A percentile compares a stretch with the other conserved stretches of the same genome.
Conservation (phyloP, 2,329 filamentous ascomycete genomes). For the Claviceps cyperi region DNA sequence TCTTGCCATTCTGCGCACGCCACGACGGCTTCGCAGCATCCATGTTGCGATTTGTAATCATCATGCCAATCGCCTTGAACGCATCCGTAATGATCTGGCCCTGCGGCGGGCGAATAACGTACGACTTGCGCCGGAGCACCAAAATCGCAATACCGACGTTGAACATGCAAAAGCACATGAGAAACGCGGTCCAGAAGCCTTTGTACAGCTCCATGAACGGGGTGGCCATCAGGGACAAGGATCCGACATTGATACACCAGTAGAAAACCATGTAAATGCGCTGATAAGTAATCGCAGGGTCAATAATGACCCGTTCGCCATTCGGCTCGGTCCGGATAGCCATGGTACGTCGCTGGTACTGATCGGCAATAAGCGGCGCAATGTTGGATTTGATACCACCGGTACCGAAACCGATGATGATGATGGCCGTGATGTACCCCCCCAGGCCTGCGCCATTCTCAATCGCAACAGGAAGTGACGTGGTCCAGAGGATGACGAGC, state of each 20-base stretch:
- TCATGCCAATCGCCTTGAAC: constrained; percentile 34
- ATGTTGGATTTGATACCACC: constrained; percentile 57
- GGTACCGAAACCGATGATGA: constrained; percentile 51
- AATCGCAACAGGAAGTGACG: constrained; percentile 26
- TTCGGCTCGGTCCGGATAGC: constrained; percentile 31
- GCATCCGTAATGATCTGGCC: constrained; percentile 52
- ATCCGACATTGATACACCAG: constrained; percentile 59
- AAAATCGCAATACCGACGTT: constrained; percentile 41
- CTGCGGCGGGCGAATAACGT: constrained; percentile 38
- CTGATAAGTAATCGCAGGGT: constrained; percentile 51
- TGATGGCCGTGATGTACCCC: constrained; percentile 38
- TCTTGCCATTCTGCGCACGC: constrained; percentile 36
- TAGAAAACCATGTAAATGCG: constrained; percentile 65
- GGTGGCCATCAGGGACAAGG: constrained; percentile 51
- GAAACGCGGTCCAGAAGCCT: constrained; percentile 53
- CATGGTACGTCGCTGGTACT: constrained; percentile 42
- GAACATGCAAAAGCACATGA: constrained; percentile 46
- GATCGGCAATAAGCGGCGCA: constrained; percentile 46
- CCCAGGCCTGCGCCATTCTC: constrained; percentile 27
- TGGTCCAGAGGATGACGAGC: constrained; percentile 38
- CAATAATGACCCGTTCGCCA: constrained; percentile 49
- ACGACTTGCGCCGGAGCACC: constrained; percentile 29
- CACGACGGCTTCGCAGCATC: constrained; percentile 54
- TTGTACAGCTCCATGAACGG: constrained; percentile 52
- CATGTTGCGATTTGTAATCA: constrained; percentile 26